Evolutionary conservation across 2,329 filamentous ascomycete species (phyloP).

Genomic region (Pseudohalonectria lignicola): DNA sequence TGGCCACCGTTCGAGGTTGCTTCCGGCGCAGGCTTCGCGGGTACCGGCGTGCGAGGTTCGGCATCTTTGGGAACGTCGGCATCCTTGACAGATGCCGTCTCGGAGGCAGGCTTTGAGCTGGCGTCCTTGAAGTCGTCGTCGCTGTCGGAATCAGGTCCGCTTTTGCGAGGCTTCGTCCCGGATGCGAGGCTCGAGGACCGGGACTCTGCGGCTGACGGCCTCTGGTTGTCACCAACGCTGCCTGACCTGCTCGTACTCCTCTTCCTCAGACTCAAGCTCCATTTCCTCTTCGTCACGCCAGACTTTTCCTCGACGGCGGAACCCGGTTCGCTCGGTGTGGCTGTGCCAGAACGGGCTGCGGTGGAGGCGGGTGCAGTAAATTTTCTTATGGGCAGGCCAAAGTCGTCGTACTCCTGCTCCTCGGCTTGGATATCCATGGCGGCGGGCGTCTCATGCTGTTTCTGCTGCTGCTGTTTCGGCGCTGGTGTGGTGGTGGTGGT

Average conservation of each 20-base stretch:
- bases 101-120: conserved; percentile 11
- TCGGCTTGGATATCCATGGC: conserved; percentile 16
- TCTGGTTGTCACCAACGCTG: conserved; percentile 5
- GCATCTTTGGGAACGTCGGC: conserved; percentile 8
- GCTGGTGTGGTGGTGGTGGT: no score
- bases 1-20: neutral
- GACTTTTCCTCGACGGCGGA: conserved; percentile 2
- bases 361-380: conserved; percentile 18
- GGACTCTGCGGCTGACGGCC: neutral
- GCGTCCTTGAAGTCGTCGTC: conserved; percentile 16
- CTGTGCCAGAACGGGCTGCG: neutral
- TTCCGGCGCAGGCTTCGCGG: conserved; percentile 8
- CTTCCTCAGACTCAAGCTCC: conserved; percentile 5
- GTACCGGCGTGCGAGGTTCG: conserved; percentile 13
- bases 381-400: conserved; percentile 54
- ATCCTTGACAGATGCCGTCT: conserved; percentile 1
- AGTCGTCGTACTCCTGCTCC: conserved; percentile 52
- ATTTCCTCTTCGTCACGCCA: conserved; percentile 4
- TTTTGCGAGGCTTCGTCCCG: conserved; percentile 1
- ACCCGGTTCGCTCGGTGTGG: neutral
- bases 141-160: conserved; percentile 12
- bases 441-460: conserved; percentile 7
- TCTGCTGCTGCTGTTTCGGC: conserved; percentile 16
- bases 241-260: conserved; percentile 7
- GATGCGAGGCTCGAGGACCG: neutral